phyloP scores from a whole-genome alignment of 192 early-diverging fungal genomes.

The Podila horticola region DNA sequence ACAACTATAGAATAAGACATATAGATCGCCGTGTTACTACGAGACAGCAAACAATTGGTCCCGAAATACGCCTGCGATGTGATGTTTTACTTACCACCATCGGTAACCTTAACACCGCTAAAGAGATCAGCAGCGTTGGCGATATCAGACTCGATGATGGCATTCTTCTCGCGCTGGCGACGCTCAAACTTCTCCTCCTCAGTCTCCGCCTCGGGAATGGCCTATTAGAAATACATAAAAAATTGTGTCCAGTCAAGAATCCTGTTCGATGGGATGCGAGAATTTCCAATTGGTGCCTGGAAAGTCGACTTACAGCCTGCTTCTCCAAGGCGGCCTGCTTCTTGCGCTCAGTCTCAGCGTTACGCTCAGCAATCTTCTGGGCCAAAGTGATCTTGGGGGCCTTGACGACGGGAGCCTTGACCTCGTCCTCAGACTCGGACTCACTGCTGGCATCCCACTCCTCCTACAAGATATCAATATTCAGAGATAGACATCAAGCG shows the following conservation, averaged over 20 bases:
- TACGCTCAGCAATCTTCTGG: slow-evolving; percentile 71
- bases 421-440: slow-evolving; percentile 65
- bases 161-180: slow-evolving; percentile 63
- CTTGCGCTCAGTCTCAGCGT: slow-evolving; percentile 62
- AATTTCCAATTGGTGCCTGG: no score
- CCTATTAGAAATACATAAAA: slow-evolving; percentile 19
- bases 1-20: slow-evolving; percentile 15
- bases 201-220: slow-evolving; percentile 45
- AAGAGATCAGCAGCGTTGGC: slow-evolving; percentile 73
- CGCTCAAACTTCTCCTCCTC: slow-evolving; percentile 67
- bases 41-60: no score
- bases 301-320: slow-evolving; percentile 25
- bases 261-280: no score
- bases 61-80: not conserved
- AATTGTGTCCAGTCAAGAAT: not conserved
- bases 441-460: slow-evolving; percentile 72
- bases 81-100: slow-evolving; percentile 31
- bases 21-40: not conserved
- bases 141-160: slow-evolving; percentile 71
- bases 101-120: slow-evolving; percentile 67
- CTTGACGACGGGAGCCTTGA: slow-evolving; percentile 47
- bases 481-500: no score
- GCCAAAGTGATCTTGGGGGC: slow-evolving; percentile 52
- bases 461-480: slow-evolving; percentile 34
- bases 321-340: slow-evolving; percentile 49